Percentiles rank a stretch among this genome's conserved stretches.
Conservation (phyloP, 208 protist genomes). For the Naegleria gruberi region DNA sequence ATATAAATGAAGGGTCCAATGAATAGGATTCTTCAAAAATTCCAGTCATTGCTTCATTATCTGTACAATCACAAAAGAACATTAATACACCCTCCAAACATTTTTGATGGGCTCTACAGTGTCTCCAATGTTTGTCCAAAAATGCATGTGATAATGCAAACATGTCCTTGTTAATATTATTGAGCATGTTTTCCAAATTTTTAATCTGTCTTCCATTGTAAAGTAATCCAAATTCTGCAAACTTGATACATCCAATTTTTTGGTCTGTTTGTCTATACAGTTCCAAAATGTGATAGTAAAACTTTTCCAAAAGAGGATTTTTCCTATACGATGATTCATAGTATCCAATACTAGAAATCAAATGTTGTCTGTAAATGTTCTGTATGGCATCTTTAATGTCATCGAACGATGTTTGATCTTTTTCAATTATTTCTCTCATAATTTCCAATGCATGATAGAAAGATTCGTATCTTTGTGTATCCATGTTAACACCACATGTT, state of each 20-base stretch:
- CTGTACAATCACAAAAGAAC: neutral
- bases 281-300: neutral
- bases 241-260: neutral
- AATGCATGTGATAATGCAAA: neutral
- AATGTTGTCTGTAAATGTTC: neutral
- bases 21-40: neutral
- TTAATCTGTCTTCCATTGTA: neutral
- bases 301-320: neutral
- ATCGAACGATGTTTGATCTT: neutral
- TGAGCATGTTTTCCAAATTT: neutral
- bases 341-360: neutral
- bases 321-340: neutral
- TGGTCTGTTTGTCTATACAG: neutral
- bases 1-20: neutral
- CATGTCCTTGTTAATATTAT: neutral
- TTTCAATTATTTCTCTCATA: neutral
- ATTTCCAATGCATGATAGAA: neutral
- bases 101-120: neutral
- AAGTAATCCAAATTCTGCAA: neutral
- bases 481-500: too few species aligned
- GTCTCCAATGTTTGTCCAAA: neutral
- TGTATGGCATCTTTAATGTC: neutral
- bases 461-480: neutral
- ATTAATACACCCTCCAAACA: neutral
- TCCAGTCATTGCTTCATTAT: neutral